Percentiles rank a stretch among this genome's conserved stretches.
Evolutionary conservation across 441 rosid species (phyloP).

Genomic region (Adansonia rubrostipa): DNA sequence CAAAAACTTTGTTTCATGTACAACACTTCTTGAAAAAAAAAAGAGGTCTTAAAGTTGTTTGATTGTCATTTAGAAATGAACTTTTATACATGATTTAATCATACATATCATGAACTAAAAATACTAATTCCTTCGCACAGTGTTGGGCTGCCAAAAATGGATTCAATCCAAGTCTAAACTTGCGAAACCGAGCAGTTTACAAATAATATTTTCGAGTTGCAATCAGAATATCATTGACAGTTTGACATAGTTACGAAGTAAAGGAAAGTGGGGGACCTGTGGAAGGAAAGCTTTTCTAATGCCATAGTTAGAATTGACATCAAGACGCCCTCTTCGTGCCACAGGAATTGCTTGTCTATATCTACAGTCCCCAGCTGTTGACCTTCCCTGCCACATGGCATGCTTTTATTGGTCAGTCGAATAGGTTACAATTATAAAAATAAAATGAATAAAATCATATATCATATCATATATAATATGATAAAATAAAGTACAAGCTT

Average conservation of each 20-base stretch:
- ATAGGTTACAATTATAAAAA: neutral
- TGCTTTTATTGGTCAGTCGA: neutral
- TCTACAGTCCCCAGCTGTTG: slow-evolving; percentile 43
- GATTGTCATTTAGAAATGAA: neutral
- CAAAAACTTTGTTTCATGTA: neutral
- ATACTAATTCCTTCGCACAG: too few relatives aligned
- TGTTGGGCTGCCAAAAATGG: too few relatives aligned
- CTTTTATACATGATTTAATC: neutral
- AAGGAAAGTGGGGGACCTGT: slow-evolving; percentile 26
- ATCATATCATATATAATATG: too few relatives aligned
- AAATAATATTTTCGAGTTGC: neutral
- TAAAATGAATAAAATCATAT: too few relatives aligned
- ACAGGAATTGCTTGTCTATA: slow-evolving; percentile 47
- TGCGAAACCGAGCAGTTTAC: neutral
- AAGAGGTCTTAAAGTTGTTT: neutral
- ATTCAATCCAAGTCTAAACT: too few relatives aligned
- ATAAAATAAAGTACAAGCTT: too few relatives aligned
- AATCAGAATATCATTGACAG: neutral
- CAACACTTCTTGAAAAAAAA: neutral
- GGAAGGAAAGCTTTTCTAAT: slow-evolving; percentile 40
- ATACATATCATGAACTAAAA: neutral
- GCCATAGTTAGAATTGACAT: slow-evolving; percentile 39
- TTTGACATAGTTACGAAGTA: neutral
- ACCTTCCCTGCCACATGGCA: slow-evolving; percentile 31
- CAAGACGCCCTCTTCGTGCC: slow-evolving; percentile 34